Conservation (phyloP, 345 rosid genomes). For the Sapria himalayana region DNA sequence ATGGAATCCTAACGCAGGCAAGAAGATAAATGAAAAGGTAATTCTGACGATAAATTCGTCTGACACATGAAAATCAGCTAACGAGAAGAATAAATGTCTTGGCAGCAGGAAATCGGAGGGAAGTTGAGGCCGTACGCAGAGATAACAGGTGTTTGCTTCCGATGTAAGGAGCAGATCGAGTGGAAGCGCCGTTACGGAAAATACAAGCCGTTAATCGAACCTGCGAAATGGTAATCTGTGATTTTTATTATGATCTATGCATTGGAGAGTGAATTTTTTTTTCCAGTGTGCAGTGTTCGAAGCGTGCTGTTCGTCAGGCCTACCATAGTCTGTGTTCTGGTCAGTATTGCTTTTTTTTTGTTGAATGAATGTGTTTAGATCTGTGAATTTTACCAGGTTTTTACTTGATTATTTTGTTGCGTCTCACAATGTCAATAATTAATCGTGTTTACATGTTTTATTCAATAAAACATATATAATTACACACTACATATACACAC, state of each 20-base stretch:
- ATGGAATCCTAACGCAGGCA: slow-evolving; percentile 86
- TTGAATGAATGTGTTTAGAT: no score
- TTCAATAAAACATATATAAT: no score
- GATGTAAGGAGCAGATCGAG: slow-evolving; percentile 81
- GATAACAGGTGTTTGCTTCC: slow-evolving; percentile 66
- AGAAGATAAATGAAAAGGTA: slow-evolving; percentile 72
- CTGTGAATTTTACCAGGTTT: no score
- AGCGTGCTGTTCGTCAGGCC: slow-evolving; percentile 89
- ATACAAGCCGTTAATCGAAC: slow-evolving; percentile 53
- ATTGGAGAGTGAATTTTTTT: not conserved
- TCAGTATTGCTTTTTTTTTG: slow-evolving; percentile 20
- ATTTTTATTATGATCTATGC: not conserved
- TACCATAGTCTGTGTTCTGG: slow-evolving; percentile 82
- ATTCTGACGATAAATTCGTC: not conserved
- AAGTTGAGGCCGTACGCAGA: slow-evolving; percentile 46
- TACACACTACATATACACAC: no score
- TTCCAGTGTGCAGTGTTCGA: slow-evolving; percentile 38
- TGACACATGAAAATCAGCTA: not conserved
- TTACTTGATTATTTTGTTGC: no score
- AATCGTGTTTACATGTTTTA: no score
- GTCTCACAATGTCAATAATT: no score
- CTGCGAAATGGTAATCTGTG: slow-evolving; percentile 58
- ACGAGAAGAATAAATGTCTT: not conserved
- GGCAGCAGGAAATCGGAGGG: slow-evolving; percentile 48
- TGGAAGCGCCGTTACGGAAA: slow-evolving; percentile 94